A percentile compares a stretch with the other conserved stretches of the same genome.
phyloP scores from a whole-genome alignment of 2,329 filamentous ascomycete species.

The Periglandula ipomoeae region DNA sequence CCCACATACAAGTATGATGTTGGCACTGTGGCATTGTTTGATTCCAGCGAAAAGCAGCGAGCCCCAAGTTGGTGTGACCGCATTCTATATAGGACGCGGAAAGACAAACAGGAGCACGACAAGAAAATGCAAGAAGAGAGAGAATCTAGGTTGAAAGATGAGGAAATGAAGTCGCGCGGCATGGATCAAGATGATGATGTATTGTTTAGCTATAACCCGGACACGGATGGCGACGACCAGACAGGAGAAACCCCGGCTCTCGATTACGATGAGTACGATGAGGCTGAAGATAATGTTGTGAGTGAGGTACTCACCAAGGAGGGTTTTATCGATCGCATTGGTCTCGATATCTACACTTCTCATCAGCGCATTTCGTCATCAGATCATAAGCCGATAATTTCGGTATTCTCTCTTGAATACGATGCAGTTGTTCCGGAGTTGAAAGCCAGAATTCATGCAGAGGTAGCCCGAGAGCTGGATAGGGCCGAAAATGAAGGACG shows the following conservation, averaged over 20 bases:
- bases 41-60: conserved; percentile 88
- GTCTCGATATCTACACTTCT: conserved; percentile 64
- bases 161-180: conserved; percentile 76
- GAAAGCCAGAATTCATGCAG: conserved; percentile 74
- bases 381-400: conserved; percentile 87
- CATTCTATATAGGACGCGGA: conserved; percentile 74
- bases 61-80: conserved; percentile 96
- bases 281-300: conserved; percentile 32
- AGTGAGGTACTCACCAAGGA: conserved; percentile 47
- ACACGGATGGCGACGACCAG: conserved; percentile 53
- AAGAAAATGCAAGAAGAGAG: conserved; percentile 53
- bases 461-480: conserved; percentile 82
- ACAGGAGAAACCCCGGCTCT: conserved; percentile 24
- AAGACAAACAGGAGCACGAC: conserved; percentile 59
- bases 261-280: conserved; percentile 52
- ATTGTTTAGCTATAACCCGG: conserved; percentile 84
- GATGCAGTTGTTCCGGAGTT: conserved; percentile 79
- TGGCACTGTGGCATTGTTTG: conserved; percentile 85
- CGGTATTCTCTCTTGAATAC: conserved; percentile 75
- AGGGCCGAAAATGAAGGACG: conserved; percentile 85
- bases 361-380: conserved; percentile 87
- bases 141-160: conserved; percentile 61
- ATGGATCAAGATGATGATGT: conserved; percentile 76
- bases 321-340: conserved; percentile 45
- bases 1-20: conserved; percentile 98